These are phyloP conservation scores for Aspergillus cejpii DNA, from an alignment of 2,329 filamentous ascomycete genomes.

Conservation along the genomic window DNA sequence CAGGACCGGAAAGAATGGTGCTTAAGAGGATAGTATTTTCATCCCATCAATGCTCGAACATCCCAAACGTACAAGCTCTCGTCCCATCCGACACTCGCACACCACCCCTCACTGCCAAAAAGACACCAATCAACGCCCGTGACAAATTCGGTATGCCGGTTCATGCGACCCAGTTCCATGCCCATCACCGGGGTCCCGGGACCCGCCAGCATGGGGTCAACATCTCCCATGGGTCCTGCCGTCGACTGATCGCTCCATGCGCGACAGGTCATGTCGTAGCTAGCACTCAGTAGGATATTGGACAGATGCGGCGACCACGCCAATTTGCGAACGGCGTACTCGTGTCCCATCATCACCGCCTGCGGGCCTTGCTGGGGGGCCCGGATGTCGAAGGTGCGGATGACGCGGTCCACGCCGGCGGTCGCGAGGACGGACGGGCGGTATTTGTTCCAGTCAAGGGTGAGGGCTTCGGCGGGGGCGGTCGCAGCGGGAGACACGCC, in stretches of 20 bases:
- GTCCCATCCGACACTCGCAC: conserved; percentile 90
- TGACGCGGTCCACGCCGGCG: conserved; percentile 76
- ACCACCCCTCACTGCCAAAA: conserved; percentile 93
- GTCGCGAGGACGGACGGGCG: conserved; percentile 75
- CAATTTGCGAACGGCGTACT: conserved; percentile 79
- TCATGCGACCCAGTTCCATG: conserved; percentile 77
- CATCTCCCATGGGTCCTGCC: conserved; percentile 29
- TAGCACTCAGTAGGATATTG: conserved; percentile 78
- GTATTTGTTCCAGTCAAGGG: conserved; percentile 99
- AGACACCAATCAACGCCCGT: conserved; percentile 97
- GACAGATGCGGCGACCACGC: conserved; percentile 92
- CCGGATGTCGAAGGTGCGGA: conserved; percentile 86
- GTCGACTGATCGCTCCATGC: conserved; percentile 79
- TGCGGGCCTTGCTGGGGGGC: conserved; percentile 66
- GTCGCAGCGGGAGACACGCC: conserved; percentile 35
- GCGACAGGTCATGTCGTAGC: conserved; percentile 96
- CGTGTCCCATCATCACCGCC: conserved; percentile 71
- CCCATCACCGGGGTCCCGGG: conserved; percentile 47
- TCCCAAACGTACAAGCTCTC: conserved; percentile 90
- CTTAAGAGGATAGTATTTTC: conserved; percentile 4
- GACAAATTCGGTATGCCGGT: conserved; percentile 87
- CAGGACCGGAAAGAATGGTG: conserved; percentile 8
- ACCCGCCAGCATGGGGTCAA: conserved; percentile 36
- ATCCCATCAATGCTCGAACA: conserved; percentile 58
- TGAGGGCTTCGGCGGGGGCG: conserved; percentile 75